Conservation (phyloP, 164 flowering plant genomes). For the Macadamia integrifolia region DNA sequence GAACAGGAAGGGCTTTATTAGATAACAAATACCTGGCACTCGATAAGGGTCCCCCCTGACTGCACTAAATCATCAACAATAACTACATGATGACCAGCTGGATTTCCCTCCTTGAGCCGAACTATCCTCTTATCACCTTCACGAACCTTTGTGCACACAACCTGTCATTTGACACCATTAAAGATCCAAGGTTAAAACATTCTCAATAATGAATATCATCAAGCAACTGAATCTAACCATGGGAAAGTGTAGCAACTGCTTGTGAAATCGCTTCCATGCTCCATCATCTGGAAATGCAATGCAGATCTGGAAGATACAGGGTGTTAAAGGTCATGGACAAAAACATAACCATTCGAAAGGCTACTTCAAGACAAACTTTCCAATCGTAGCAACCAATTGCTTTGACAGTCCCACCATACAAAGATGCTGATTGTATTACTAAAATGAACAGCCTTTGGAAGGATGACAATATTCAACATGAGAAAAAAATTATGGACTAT, state of each 20-base stretch:
- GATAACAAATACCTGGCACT: slow-evolving; percentile 63
- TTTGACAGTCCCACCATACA: too few relatives aligned
- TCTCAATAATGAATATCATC: background rate
- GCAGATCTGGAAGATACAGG: slow-evolving; percentile 40
- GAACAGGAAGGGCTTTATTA: too few relatives aligned
- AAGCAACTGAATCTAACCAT: slow-evolving; percentile 34
- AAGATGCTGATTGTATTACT: too few relatives aligned
- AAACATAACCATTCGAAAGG: background rate
- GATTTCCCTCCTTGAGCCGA: slow-evolving; percentile 88
- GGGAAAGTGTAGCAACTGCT: slow-evolving; percentile 77
- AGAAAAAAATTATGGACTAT: background rate
- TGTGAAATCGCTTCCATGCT: slow-evolving; percentile 97
- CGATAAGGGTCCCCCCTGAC: slow-evolving; percentile 95
- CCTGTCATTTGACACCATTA: slow-evolving; percentile 32
- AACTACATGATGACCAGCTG: slow-evolving; percentile 84
- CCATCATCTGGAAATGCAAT: slow-evolving; percentile 99
- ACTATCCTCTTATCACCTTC: slow-evolving; percentile 94
- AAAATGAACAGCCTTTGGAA: too few relatives aligned
- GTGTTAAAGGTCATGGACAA: background rate
- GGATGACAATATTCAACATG: background rate
- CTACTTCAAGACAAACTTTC: background rate
- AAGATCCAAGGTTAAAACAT: background rate
- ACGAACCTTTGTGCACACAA: slow-evolving; percentile 88
- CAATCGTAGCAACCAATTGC: too few relatives aligned
- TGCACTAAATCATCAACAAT: slow-evolving; percentile 98